Evolutionary conservation across 768 basidiomycete species (phyloP), one percentile per base, ranked within the genome.

Genomic region (Boletus insuetus): DNA sequence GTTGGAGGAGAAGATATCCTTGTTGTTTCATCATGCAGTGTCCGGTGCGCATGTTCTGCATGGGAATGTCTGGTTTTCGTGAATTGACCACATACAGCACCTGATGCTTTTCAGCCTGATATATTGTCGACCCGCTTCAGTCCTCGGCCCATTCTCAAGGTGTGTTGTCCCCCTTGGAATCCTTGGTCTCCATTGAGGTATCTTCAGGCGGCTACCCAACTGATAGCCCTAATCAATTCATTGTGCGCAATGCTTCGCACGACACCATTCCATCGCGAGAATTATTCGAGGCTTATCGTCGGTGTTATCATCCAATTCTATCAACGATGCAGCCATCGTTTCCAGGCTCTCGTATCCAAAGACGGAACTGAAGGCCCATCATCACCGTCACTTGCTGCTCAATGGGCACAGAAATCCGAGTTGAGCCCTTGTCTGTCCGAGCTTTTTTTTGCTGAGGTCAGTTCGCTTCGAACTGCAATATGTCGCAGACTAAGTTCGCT

Each of bases 301-400:
- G 87, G 89, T 16, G 89, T 98, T 51, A 89, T 98, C 54, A 93
- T 96, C 39, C 94, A 97, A 69, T 97, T 96, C 67, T 97, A 98
- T 64, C 93, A 97, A 67, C 84, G 89, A 26, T 98, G 94, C 61
- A 93, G 91, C 61, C 88, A 94, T 64, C 81, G 86, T 38, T 97
- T 92, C 69, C 88, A 93, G 58, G 82, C 83, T 65, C 74, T 91
- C 34, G 86, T 89, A 13, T 77, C 82, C 4, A 64, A 67, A 34
- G 60, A 59, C n/a, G 75, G 72, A 17, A 40, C 64, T 16, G 69
- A 70, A 35, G 82, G 82, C 54, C 68, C 81, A 49, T 49, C 57
- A 29, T 71, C 75, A 45, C 60, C 89, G 22, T 75, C 82, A n/a
- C 66, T 86, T 45, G 78, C 85, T 52, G 82, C 89, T 46, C 79